Base-by-base conservation (phyloP, 1,139 yeast genomes). In the Kodamaea sp. region DNA sequence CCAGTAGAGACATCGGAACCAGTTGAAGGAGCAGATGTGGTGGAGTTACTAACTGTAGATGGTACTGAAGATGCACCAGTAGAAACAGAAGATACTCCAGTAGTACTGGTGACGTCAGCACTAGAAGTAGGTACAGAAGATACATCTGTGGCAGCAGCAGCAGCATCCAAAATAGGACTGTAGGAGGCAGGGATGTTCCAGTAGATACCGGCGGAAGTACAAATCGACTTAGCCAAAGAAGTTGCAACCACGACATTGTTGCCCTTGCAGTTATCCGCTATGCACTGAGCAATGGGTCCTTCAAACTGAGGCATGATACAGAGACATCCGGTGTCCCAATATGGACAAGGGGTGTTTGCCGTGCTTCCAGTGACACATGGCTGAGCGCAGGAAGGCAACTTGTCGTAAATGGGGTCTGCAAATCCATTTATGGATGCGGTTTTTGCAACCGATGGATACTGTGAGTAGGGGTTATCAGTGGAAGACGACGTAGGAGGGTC, bases 241-340 rank as follows among this genome's bases (percentile, higher is more conserved):
- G 74, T 66, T 32, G 72, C 73, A 20, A 47, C 34, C 13, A 41
- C 52, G 33, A 72, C 69, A 30, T 68, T 70, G 6, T 48, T 34
- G 22, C 53, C 44, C 13, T 32, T 28, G 54, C 78, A 73, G 18
- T 47, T 44, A 28, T 57, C 44, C 34, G 72, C 74, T 39, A 72
- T 51, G 55, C 78, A 73, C 31, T 61, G 57, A 28, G 69, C 78
- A 23, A 73, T 70, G 22, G 50, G 51, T 18, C 68, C 70, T 28
- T 63, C 57, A 67, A 70, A 72, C 39, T 57, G 63, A 8, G 71
- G 64, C 73, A 73, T 71, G 24, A 70, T 72, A 55, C 78, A 73
- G 47, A 72, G 61, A 52, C 78, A 73, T 4, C 78, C 78, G 24
- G 77, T 64, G 46, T 73, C 78, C 78, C 78, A 72, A 60, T 70